phyloP scores from a whole-genome alignment of 2,329 filamentous ascomycete species.

The Clarireedia monteithiana region DNA sequence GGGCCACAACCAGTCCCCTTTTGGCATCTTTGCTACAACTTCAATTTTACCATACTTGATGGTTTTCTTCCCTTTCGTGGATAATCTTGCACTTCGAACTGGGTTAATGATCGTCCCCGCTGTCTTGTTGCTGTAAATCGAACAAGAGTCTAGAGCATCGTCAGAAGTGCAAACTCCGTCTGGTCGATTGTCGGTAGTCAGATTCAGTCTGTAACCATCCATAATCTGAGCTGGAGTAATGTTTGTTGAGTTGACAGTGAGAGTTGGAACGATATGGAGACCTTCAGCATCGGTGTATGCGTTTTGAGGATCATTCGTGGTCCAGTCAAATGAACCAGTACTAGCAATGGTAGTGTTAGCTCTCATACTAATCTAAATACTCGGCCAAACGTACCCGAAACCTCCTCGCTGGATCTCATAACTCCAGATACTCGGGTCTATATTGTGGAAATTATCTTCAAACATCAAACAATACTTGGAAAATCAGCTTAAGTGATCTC shows the following conservation, averaged over 20 bases:
- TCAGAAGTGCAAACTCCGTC: slow-evolving; percentile 35
- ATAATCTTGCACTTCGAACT: slow-evolving; percentile 41
- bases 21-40: slow-evolving; percentile 44
- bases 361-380: too few species aligned
- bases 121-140: slow-evolving; percentile 33
- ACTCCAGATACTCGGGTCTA: slow-evolving; percentile 37
- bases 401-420: slow-evolving; percentile 34
- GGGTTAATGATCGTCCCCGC: slow-evolving; percentile 41
- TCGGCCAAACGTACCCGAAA: slow-evolving; percentile 4
- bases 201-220: slow-evolving; percentile 37
- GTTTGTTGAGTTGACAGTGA: slow-evolving; percentile 36
- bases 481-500: not conserved
- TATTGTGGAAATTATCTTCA: slow-evolving; percentile 38
- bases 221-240: slow-evolving; percentile 34
- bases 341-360: slow-evolving; percentile 14
- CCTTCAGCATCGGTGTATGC: slow-evolving; percentile 39
- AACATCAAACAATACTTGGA: slow-evolving; percentile 41
- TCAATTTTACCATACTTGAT: slow-evolving; percentile 45
- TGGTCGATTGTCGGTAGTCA: slow-evolving; percentile 30
- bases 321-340: slow-evolving; percentile 47
- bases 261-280: slow-evolving; percentile 47
- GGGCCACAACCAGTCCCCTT: slow-evolving; percentile 49
- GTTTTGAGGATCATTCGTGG: slow-evolving; percentile 40
- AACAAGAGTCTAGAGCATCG: slow-evolving; percentile 32
- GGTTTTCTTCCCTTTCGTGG: slow-evolving; percentile 38